phyloP scores from a whole-genome alignment of 805 yeast genomes.

The Zygoascus bituminiphila region DNA sequence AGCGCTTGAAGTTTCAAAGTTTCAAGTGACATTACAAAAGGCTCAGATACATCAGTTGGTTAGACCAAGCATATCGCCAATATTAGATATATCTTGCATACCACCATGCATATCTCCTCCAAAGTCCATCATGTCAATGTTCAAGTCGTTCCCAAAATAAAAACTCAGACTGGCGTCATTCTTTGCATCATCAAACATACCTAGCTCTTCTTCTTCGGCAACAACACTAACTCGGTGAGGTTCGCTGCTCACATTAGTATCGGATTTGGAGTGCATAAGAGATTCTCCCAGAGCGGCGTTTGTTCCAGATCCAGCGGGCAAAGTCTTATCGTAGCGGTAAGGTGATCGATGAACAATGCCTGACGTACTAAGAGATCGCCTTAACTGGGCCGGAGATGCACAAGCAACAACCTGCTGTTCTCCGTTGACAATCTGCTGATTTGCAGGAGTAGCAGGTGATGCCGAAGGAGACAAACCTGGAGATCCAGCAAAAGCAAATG shows the following conservation, averaged over 20 bases:
- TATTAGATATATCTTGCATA: not conserved
- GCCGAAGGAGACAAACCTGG: conserved; percentile 1
- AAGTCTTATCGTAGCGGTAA: not conserved
- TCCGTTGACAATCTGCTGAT: not conserved
- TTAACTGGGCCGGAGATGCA: not conserved
- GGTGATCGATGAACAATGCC: not conserved
- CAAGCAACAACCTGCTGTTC: not conserved
- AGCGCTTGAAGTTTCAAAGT: too few species aligned
- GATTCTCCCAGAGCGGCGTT: not conserved
- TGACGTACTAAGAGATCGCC: conserved; percentile 5
- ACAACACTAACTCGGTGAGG: not conserved
- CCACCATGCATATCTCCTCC: not conserved
- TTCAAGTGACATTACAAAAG: too few species aligned
- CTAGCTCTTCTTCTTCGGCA: not conserved
- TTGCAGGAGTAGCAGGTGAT: not conserved
- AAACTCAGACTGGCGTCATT: not conserved
- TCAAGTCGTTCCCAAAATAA: not conserved
- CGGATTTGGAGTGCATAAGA: not conserved
- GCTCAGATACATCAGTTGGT: not conserved
- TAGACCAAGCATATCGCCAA: not conserved
- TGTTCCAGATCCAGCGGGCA: not conserved
- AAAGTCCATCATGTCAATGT: not conserved
- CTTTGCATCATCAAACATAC: not conserved
- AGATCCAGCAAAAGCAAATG: not conserved
- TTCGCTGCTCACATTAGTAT: not conserved